These are phyloP conservation scores for Trametes hirsuta DNA, from an alignment of 1,284 basidiomycete genomes.

Conservation along the genomic window DNA sequence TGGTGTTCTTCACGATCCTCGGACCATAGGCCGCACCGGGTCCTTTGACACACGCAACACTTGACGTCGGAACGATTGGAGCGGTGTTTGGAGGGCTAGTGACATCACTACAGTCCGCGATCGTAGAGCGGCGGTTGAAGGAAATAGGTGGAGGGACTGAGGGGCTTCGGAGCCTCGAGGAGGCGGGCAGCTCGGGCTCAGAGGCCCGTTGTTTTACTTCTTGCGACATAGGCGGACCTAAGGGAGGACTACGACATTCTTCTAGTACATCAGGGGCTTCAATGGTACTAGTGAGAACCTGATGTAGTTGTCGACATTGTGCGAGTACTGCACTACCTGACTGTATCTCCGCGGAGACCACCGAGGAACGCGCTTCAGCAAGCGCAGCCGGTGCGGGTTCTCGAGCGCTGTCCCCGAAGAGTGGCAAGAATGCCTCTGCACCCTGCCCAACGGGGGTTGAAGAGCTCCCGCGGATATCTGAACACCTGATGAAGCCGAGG, in stretches of 20 bases:
- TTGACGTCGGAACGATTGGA: background rate
- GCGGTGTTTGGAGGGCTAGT: slow-evolving; percentile 33
- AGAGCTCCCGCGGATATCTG: too few species aligned
- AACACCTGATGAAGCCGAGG: too few species aligned
- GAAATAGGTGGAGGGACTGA: background rate
- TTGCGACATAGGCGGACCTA: background rate
- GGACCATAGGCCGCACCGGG: background rate
- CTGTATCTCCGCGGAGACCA: background rate
- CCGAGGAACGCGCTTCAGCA: background rate
- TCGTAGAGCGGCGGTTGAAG: slow-evolving; percentile 1
- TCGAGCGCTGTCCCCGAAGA: background rate
- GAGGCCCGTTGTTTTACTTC: background rate
- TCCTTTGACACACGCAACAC: background rate
- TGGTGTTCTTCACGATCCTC: slow-evolving; percentile 7
- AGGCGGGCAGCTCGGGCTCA: slow-evolving; percentile 2
- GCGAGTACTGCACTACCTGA: too few species aligned
- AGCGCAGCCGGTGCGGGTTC: background rate
- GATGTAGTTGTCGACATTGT: too few species aligned
- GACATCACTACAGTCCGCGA: slow-evolving; percentile 23
- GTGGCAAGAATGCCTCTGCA: too few species aligned
- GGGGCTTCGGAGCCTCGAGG: background rate
- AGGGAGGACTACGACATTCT: background rate
- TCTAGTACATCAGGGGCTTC: background rate
- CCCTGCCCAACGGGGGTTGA: too few species aligned
- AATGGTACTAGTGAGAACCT: too few species aligned